Conservation (phyloP, 805 yeast species). For the Metschnikowia chrysomelidarum region DNA sequence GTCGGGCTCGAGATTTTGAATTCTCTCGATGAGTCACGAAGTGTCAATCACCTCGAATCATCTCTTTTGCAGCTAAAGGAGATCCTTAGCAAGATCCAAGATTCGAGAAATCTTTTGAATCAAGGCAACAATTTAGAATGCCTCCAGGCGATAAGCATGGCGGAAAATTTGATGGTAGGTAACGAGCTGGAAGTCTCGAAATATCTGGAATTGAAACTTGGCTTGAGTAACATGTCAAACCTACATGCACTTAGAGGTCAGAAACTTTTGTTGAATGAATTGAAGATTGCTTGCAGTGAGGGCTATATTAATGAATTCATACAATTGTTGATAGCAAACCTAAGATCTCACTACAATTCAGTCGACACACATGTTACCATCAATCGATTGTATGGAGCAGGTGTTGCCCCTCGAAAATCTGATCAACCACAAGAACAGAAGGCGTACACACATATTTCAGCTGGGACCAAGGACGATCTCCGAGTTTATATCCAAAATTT, state of each 20-base stretch:
- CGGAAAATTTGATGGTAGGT: slow-evolving; percentile 61
- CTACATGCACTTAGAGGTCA: slow-evolving; percentile 52
- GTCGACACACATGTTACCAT: slow-evolving; percentile 50
- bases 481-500: slow-evolving; percentile 52
- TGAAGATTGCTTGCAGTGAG: slow-evolving; percentile 66
- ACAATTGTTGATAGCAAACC: slow-evolving; percentile 55
- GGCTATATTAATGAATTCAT: slow-evolving; percentile 61
- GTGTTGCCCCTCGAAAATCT: slow-evolving; percentile 26
- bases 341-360: slow-evolving; percentile 54
- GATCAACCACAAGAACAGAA: slow-evolving; percentile 25
- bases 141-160: slow-evolving; percentile 54
- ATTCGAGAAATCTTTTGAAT: slow-evolving; percentile 46
- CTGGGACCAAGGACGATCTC: slow-evolving; percentile 43
- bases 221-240: slow-evolving; percentile 39
- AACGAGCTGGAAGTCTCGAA: slow-evolving; percentile 12
- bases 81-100: slow-evolving; percentile 28
- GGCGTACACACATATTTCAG: slow-evolving; percentile 38
- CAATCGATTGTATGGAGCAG: slow-evolving; percentile 40
- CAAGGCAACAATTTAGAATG: slow-evolving; percentile 51
- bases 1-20: slow-evolving; percentile 51
- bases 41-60: slow-evolving; percentile 62
- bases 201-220: slow-evolving; percentile 27
- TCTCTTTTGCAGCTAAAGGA: slow-evolving; percentile 52
- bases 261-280: slow-evolving; percentile 49
- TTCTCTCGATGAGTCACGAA: slow-evolving; percentile 50